phyloP scores from a whole-genome alignment of 2,329 filamentous ascomycete genomes.

The Aspergillus sp. region DNA sequence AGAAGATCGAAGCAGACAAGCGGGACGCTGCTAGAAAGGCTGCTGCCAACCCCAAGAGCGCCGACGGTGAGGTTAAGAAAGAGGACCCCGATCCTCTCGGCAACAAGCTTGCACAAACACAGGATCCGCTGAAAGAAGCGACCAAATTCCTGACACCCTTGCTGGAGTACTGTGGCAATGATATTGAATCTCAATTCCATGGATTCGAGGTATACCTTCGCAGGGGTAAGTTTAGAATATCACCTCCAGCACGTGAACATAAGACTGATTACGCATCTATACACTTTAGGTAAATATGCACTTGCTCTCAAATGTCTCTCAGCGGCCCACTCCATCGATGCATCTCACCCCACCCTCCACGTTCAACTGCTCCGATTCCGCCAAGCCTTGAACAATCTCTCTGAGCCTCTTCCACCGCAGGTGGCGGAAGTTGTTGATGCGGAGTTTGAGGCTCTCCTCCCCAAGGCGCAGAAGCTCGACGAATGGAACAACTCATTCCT shows the following conservation, averaged over 20 bases:
- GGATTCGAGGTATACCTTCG: constrained; percentile 90
- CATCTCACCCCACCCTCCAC: constrained; percentile 69
- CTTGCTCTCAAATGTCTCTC: constrained; percentile 84
- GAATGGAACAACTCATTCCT: constrained; percentile 68
- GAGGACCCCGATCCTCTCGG: constrained; percentile 88
- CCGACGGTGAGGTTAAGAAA: constrained; percentile 67
- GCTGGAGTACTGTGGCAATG: constrained; percentile 77
- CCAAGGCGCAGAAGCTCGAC: constrained; percentile 57
- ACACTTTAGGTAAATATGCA: constrained; percentile 71
- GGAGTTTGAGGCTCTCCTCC: constrained; percentile 63
- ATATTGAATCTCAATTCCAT: constrained; percentile 75
- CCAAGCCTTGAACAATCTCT: constrained; percentile 57
- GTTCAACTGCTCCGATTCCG: constrained; percentile 72
- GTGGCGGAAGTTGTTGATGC: constrained; percentile 68
- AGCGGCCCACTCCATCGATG: constrained; percentile 67
- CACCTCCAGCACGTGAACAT: constrained; percentile 3
- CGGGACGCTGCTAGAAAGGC: constrained; percentile 79
- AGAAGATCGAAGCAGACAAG: constrained; percentile 78
- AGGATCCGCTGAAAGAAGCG: constrained; percentile 79
- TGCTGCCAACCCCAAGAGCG: constrained; percentile 58
- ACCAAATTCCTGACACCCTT: constrained; percentile 82
- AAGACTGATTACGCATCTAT: constrained; percentile 23
- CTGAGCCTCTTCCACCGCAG: constrained; percentile 63
- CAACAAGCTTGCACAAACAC: constrained; percentile 73
- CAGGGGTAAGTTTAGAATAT: constrained; percentile 61